Percentiles rank a stretch among this genome's conserved stretches.
Evolutionary conservation across 495 filamentous ascomycete species (phyloP).

Genomic region (Xylaria palmicola): DNA sequence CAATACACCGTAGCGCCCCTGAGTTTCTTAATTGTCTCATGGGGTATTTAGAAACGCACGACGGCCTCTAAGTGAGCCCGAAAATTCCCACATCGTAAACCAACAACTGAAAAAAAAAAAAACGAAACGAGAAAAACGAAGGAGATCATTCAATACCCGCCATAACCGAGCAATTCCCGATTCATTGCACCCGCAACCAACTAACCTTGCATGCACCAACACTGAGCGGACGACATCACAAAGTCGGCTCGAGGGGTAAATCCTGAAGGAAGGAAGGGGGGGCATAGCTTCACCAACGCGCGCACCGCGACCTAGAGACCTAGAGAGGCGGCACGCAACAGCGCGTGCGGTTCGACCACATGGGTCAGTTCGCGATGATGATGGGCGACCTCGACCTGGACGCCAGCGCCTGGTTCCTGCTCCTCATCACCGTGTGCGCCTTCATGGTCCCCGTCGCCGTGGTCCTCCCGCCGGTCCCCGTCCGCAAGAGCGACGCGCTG

Average conservation of each 20-base stretch:
- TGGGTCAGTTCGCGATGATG: constrained; percentile 11
- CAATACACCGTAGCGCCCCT: background rate
- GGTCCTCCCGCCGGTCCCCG: constrained; percentile 45
- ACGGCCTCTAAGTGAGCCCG: no score
- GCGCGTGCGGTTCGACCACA: background rate
- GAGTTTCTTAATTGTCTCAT: constrained; percentile 2
- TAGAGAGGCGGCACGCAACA: background rate
- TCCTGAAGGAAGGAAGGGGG: no score
- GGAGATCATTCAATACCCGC: background rate
- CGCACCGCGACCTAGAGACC: no score
- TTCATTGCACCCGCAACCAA: no score
- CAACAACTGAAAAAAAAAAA: background rate
- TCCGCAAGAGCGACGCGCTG: constrained; percentile 47
- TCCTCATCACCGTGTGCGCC: constrained; percentile 43
- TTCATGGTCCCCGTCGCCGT: constrained; percentile 49
- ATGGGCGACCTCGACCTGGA: constrained; percentile 24
- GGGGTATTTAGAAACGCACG: background rate
- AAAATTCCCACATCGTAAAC: no score
- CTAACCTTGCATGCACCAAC: no score
- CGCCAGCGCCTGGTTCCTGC: constrained; percentile 39
- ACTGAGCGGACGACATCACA: no score
- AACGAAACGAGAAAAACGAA: background rate
- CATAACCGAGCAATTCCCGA: no score
- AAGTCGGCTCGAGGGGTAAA: no score
- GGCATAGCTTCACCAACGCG: no score